Evolutionary conservation across 2,329 filamentous ascomycete genomes (phyloP).

Genomic region (Ophiostoma himal-ulmi): DNA sequence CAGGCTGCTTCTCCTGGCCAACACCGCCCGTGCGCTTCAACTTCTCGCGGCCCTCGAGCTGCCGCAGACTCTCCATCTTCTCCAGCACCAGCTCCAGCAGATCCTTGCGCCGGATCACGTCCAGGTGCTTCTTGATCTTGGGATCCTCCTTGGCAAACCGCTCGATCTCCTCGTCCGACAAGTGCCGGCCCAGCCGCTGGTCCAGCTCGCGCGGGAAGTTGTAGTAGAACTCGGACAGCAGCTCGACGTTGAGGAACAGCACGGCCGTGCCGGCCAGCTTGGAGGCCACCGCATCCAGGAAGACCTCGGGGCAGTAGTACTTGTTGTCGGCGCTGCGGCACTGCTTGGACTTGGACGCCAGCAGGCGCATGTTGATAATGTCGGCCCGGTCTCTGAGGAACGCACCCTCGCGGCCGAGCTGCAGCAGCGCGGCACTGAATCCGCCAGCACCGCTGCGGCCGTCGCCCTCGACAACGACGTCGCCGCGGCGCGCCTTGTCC

Average conservation of each 20-base stretch:
- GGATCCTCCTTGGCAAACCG: conserved; percentile 89
- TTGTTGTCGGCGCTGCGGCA: conserved; percentile 81
- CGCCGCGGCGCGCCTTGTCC: conserved; percentile 80
- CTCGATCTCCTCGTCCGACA: conserved; percentile 75
- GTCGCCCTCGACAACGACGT: conserved; percentile 78
- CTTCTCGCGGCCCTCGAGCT: conserved; percentile 71
- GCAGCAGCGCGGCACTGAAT: conserved; percentile 81
- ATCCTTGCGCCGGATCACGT: conserved; percentile 88
- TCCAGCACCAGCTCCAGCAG: conserved; percentile 85
- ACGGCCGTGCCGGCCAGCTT: conserved; percentile 94
- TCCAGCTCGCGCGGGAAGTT: conserved; percentile 94
- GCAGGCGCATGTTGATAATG: conserved; percentile 81
- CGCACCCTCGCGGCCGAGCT: conserved; percentile 83
- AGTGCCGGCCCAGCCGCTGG: conserved; percentile 71
- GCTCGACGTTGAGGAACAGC: conserved; percentile 93
- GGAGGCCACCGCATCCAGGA: conserved; percentile 93
- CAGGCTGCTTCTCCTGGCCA: conserved; percentile 19
- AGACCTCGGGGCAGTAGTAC: conserved; percentile 94
- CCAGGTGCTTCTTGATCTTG: conserved; percentile 80
- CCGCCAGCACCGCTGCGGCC: conserved; percentile 81
- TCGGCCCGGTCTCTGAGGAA: conserved; percentile 90
- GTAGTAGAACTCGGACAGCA: conserved; percentile 96
- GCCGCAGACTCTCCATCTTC: conserved; percentile 88
- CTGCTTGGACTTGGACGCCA: conserved; percentile 85
- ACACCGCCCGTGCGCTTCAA: conserved; percentile 42